Percentiles rank a stretch among this genome's conserved stretches.
Evolutionary conservation across 129 eudicot species (phyloP).

Genomic region (Tagetes patula): DNA sequence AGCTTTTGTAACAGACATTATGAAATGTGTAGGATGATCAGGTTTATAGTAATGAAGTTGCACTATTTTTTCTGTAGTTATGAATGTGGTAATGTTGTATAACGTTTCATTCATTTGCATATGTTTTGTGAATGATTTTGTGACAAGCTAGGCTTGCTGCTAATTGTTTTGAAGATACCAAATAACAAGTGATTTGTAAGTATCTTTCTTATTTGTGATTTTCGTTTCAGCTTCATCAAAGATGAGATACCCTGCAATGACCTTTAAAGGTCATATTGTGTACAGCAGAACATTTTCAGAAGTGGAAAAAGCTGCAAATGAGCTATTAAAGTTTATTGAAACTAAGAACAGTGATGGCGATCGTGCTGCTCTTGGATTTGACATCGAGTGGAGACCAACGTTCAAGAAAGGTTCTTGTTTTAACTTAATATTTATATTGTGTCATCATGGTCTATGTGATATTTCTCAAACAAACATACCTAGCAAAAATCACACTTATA

Average conservation of each 20-base stretch:
- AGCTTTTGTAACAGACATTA: background rate
- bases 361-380: conserved; percentile 59
- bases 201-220: conserved; percentile 12
- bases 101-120: conserved; percentile 7
- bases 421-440: background rate
- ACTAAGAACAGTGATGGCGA: conserved; percentile 45
- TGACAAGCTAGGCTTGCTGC: background rate
- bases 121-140: background rate
- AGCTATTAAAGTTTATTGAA: conserved; percentile 58
- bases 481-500: too few species aligned
- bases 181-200: background rate
- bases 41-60: background rate
- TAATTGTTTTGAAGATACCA: background rate
- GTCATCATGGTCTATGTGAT: background rate
- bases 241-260: conserved; percentile 48
- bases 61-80: background rate
- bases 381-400: conserved; percentile 84
- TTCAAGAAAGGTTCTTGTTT: conserved; percentile 55
- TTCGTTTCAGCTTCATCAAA: conserved; percentile 36
- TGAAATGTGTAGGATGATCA: background rate
- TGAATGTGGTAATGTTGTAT: background rate
- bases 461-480: background rate
- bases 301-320: conserved; percentile 71
- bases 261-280: conserved; percentile 62
- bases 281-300: conserved; percentile 69